Evolutionary conservation across 1,284 basidiomycete genomes (phyloP).

Genomic region (Ceratobasidium sp.): DNA sequence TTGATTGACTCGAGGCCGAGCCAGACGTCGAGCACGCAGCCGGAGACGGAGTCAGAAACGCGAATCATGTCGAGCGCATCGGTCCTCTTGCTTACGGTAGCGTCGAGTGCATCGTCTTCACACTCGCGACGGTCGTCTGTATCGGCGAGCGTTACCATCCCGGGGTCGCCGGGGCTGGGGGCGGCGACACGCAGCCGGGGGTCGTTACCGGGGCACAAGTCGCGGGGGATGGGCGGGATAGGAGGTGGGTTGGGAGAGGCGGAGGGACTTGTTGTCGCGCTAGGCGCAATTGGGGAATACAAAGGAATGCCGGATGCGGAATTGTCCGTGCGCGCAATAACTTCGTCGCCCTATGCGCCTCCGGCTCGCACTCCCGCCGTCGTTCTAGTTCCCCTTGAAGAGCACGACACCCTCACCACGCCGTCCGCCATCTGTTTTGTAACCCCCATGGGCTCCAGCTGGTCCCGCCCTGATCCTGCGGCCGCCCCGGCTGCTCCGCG

Average conservation of each 20-base stretch:
- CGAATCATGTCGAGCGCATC: neutral
- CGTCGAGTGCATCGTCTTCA: neutral
- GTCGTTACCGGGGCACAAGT: slow-evolving; percentile 21
- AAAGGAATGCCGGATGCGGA: slow-evolving; percentile 31
- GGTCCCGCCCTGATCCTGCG: slow-evolving; percentile 17
- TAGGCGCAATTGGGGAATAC: slow-evolving; percentile 28
- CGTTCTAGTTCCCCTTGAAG: slow-evolving; percentile 30
- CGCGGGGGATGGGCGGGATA: neutral
- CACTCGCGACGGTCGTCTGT: slow-evolving; percentile 36
- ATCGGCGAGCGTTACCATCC: slow-evolving; percentile 20
- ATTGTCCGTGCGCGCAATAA: slow-evolving; percentile 3
- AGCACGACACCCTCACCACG: slow-evolving; percentile 32
- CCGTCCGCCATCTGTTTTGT: slow-evolving; percentile 45
- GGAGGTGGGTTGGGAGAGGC: slow-evolving; percentile 27
- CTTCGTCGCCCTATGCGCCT: neutral
- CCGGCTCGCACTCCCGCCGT: neutral
- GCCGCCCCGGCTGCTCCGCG: slow-evolving; percentile 19
- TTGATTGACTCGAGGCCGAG: slow-evolving; percentile 25
- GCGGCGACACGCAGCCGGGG: slow-evolving; percentile 18
- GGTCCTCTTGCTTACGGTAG: slow-evolving; percentile 26
- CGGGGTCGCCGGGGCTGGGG: slow-evolving; percentile 10
- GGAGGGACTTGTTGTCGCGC: slow-evolving; percentile 29
- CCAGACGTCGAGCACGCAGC: slow-evolving; percentile 27
- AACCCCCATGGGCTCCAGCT: slow-evolving; percentile 20
- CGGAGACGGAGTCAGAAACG: slow-evolving; percentile 12